A percentile compares a stretch with the other conserved stretches of the same genome.
These are phyloP conservation scores for Aureobasidium sp. DNA, from an alignment of 2,329 filamentous ascomycete genomes.

Conservation along the genomic window DNA sequence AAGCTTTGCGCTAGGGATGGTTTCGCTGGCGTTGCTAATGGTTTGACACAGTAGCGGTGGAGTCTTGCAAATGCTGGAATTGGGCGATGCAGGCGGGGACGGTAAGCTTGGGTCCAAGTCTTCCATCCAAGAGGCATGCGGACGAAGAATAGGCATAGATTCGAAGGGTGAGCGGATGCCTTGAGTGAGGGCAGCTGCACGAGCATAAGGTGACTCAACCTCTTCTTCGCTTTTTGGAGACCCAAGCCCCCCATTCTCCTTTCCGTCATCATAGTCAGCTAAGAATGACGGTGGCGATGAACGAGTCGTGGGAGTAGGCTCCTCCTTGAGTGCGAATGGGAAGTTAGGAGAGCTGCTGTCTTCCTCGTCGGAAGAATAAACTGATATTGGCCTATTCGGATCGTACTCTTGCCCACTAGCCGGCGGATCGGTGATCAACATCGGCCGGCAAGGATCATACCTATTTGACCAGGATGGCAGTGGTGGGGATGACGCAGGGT, in stretches of 20 bases:
- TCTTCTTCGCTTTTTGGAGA: background rate
- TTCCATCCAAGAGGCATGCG: conserved; percentile 2
- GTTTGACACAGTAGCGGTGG: background rate
- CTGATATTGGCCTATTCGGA: conserved; percentile 18
- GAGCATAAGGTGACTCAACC: background rate
- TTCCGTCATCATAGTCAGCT: background rate
- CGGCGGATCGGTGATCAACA: conserved; percentile 13
- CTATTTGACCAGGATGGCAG: conserved; percentile 14
- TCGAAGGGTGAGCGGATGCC: conserved; percentile 3
- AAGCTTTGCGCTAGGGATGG: background rate
- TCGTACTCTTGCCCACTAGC: conserved; percentile 24
- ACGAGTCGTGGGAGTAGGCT: background rate
- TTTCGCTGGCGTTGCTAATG: background rate
- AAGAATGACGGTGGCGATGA: background rate
- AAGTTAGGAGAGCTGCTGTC: conserved; percentile 15
- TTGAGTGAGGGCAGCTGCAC: background rate
- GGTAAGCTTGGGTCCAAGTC: conserved; percentile 1
- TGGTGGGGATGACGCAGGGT: background rate
- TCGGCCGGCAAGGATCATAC: conserved; percentile 26
- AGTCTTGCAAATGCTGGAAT: conserved; percentile 7
- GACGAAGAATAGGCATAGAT: conserved; percentile 3
- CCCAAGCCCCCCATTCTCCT: background rate
- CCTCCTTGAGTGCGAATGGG: conserved; percentile 10
- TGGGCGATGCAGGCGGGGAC: conserved; percentile 1
- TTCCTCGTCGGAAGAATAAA: conserved; percentile 13